A percentile compares a stretch with the other conserved stretches of the same genome.
Conservation (phyloP, 208 protist genomes). For the Leishmania turanica region DNA sequence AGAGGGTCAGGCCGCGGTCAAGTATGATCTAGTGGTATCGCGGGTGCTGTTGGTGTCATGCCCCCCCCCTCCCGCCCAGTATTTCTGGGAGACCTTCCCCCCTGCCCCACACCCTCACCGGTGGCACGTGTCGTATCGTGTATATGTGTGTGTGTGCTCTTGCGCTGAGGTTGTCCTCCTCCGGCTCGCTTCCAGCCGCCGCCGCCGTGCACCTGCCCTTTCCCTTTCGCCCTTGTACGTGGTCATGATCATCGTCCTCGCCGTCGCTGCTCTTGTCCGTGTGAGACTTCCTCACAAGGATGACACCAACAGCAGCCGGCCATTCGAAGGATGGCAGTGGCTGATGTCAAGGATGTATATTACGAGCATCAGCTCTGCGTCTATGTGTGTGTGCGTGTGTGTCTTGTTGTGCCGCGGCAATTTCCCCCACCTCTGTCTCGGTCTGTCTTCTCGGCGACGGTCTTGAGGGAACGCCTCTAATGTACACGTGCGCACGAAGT, state of each 20-base stretch:
- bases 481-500: no score
- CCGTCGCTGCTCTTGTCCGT: not conserved
- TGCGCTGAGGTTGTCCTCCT: not conserved
- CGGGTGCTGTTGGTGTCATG: not conserved
- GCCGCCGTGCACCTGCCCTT: not conserved
- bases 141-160: not conserved
- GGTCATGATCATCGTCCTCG: not conserved
- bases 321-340: no score
- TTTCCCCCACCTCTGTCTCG: no score
- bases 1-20: not conserved
- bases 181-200: not conserved
- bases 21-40: not conserved
- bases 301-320: not conserved
- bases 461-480: no score
- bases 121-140: not conserved
- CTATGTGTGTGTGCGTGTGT: not conserved
- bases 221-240: not conserved
- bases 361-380: not conserved
- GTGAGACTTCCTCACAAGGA: not conserved
- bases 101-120: not conserved
- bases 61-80: not conserved
- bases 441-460: no score
- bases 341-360: not conserved
- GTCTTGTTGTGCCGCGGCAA: not conserved
- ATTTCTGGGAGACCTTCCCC: not conserved